phyloP scores from a whole-genome alignment of 768 basidiomycete genomes.

The Tricholoma hemisulphureum region DNA sequence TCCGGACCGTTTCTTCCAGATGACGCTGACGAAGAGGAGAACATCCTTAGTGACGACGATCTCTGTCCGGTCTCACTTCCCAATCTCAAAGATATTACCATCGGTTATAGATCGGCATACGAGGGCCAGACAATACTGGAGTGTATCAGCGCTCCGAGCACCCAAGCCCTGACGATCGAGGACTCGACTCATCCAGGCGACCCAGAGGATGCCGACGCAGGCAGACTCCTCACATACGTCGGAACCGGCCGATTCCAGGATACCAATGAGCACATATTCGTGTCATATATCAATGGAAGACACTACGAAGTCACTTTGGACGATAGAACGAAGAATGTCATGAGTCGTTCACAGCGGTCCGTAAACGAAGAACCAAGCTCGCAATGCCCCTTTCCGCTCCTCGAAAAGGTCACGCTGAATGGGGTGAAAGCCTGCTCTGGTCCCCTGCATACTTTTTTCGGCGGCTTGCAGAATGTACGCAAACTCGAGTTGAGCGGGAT shows the following conservation, averaged over 20 bases:
- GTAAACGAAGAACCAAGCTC: constrained; percentile 14
- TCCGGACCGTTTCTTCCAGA: constrained; percentile 42
- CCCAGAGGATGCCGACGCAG: constrained; percentile 40
- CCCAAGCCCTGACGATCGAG: constrained; percentile 39
- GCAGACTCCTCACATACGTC: constrained; percentile 36
- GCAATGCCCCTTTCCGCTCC: constrained; percentile 23
- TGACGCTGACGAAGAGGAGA: constrained; percentile 21
- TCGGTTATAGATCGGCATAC: constrained; percentile 44
- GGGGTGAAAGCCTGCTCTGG: constrained; percentile 36
- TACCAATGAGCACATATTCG: constrained; percentile 12
- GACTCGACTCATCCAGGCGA: constrained; percentile 44
- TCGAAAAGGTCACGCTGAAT: constrained; percentile 35
- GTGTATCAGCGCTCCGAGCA: constrained; percentile 39
- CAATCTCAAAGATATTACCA: constrained; percentile 34
- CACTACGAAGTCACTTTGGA: constrained; percentile 3
- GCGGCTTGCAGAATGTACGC: constrained; percentile 26
- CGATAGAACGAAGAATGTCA: background rate
- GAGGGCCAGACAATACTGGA: constrained; percentile 41
- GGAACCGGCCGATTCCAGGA: constrained; percentile 32
- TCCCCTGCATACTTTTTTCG: constrained; percentile 32
- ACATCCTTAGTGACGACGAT: constrained; percentile 15
- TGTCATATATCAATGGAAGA: constrained; percentile 10
- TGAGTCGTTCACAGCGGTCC: background rate
- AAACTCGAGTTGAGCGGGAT: constrained; percentile 35
- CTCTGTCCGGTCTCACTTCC: constrained; percentile 36